These are phyloP conservation scores for Bidens hawaiensis DNA, from an alignment of 140 eudicot genomes.

Conservation along the genomic window DNA sequence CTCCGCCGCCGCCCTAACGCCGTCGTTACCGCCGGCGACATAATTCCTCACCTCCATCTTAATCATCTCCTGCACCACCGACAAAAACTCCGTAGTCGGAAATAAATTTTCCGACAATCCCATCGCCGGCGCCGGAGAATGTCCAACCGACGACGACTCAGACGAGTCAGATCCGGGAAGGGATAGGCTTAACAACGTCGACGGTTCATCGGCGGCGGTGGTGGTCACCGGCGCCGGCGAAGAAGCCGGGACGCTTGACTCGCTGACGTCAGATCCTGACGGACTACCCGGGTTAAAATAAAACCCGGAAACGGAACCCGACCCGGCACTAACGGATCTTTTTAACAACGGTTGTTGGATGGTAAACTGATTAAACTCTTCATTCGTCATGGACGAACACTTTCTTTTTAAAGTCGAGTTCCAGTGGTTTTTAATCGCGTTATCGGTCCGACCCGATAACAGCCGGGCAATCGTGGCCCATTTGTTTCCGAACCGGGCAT, in stretches of 20 bases:
- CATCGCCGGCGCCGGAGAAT: not conserved
- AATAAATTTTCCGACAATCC: not conserved
- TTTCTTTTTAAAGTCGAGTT: too few species aligned
- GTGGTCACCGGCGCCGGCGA: not conserved
- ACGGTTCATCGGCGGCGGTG: slow-evolving; percentile 6
- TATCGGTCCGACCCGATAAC: too few species aligned
- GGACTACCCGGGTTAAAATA: not conserved
- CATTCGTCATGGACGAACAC: slow-evolving; percentile 3
- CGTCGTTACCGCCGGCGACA: slow-evolving; percentile 26
- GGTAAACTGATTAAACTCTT: not conserved
- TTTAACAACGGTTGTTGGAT: not conserved
- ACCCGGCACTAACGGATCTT: slow-evolving; percentile 10
- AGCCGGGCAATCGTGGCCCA: too few species aligned
- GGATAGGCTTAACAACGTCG: slow-evolving; percentile 31
- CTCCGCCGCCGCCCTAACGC: slow-evolving; percentile 29
- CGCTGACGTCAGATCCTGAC: slow-evolving; percentile 41
- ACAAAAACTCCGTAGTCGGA: slow-evolving; percentile 1
- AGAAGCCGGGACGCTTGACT: slow-evolving; percentile 4
- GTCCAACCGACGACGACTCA: not conserved
- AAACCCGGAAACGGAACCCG: not conserved
- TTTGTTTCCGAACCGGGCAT: too few species aligned
- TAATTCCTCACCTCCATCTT: too few species aligned
- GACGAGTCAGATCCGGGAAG: slow-evolving; percentile 32
- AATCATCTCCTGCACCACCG: too few species aligned
- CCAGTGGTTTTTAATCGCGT: too few species aligned